Base-by-base conservation (phyloP, 2,329 filamentous ascomycete genomes). In the Cladophialophora chaetospira region DNA sequence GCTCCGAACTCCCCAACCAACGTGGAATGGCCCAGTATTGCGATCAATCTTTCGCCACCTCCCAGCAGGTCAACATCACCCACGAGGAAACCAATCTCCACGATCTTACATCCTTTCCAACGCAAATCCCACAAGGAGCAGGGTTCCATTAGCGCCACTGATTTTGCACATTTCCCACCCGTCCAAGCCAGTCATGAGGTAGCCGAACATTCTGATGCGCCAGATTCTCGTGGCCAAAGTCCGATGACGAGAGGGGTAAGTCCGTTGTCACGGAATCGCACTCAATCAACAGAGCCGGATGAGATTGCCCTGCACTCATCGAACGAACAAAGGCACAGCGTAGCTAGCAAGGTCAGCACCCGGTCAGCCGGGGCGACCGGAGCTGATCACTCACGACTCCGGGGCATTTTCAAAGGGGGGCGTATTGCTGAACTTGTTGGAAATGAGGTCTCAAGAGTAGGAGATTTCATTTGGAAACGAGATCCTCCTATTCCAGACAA, bases 331-430 rank as follows among this genome's bases (percentile, higher is more conserved):
- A 46, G 57, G 10, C 28, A 36, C 17, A 60, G 61, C n/a, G 35
- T 49, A 2, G 69, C 72, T 11, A 66, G 64, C 42, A 67, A 65
- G 19, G 55, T 58, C 21, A 77, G 69, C 63, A 75, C 74, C 67
- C 84, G 75, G 61, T 75, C 75, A 31, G 43, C 76, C 74, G 19
- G 70, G 74, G 15, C 75, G 70, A 53, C 63, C 67, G 21, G 77
- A 81, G 35, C 76, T 81, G 52, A 69, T 72, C 35, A 61, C 55
- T 83, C 82, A 8, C 84, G 82, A 31, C 78, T 91, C 6, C 83
- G 86, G 38, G 85, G 87, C 5, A 86, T 96, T 45, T 88, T 96
- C 73, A 93, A 91, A 73, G 87, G 86, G 2, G 83, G 85, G 47
- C 81, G 88, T 53, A 85, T 93, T 61, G 88, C 90, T 59, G 88